These are phyloP conservation scores for Lagerstroemia fauriei DNA, from an alignment of 441 rosid species.

Conservation along the genomic window DNA sequence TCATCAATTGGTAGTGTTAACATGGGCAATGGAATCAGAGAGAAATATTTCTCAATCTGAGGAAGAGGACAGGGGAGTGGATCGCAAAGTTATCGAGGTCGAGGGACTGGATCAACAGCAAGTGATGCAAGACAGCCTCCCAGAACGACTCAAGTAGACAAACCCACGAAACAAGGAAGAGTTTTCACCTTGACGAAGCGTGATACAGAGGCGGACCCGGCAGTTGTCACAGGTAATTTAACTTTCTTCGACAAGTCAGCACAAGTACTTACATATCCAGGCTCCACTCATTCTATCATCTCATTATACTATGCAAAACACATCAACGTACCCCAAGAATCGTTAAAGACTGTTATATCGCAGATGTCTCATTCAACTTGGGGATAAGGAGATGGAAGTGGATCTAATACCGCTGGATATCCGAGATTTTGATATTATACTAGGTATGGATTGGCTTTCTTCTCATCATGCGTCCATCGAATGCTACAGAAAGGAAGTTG, in stretches of 20 bases:
- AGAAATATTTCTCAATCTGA: neutral
- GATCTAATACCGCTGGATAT: neutral
- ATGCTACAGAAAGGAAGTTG: neutral
- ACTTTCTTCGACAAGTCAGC: neutral
- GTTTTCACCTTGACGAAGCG: neutral
- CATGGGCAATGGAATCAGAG: neutral
- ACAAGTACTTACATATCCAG: too few relatives aligned
- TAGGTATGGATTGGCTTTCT: neutral
- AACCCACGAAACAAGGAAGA: neutral
- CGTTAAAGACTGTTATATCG: neutral
- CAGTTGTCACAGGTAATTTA: neutral
- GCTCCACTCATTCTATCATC: too few relatives aligned
- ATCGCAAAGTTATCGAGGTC: neutral
- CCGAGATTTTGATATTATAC: neutral
- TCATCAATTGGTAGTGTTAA: neutral
- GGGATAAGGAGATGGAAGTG: neutral
- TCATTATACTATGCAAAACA: too few relatives aligned
- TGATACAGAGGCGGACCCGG: neutral
- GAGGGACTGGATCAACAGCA: neutral
- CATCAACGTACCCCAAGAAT: too few relatives aligned
- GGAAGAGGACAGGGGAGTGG: neutral
- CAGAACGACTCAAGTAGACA: too few relatives aligned
- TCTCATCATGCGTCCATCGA: neutral
- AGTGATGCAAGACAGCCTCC: neutral
- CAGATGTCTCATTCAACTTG: neutral